Evolutionary conservation across 2,329 filamentous ascomycete genomes (phyloP), one percentile per base, ranked within the genome.

Genomic region (Claviceps cyperi): DNA sequence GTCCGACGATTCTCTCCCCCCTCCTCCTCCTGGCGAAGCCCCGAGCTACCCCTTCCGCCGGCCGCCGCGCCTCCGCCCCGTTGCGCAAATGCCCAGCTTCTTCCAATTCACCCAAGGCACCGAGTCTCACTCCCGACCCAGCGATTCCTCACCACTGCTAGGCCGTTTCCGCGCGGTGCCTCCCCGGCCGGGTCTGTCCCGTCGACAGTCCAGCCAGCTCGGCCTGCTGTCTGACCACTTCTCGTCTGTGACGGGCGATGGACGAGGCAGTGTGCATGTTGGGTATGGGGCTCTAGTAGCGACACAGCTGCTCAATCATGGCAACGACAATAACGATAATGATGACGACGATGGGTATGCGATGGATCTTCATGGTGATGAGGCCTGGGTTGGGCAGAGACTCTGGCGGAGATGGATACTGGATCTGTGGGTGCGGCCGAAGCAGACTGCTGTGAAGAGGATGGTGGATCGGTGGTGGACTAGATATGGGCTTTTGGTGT

Each of bases 81-180:
- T 48, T 43, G 50, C 37, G 17, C 47, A 44, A 46, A 82, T 83
- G 78, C 77, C 80, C 60, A 71, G 74, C 59, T 80, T 83, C 70
- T 83, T 84, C 67, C 72, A 75, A 62, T 84, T 84, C 66, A 80
- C 80, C 54, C 79, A 80, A 60, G 80, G 80, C 63, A 73, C 69
- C 59, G 80, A 83, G 66, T 74, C 77, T 54, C 73, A 70, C 58
- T 67, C 70, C 53, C 70, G 71, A 47, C 71, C 71, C 51, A 69
- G 68, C 57, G 75, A 81, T 58, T 68, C 76, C 41, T 77, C 79
- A 17, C 78, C 80, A 22, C 66, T 83, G 8, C 74, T 83, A 2
- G 80, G 80, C 54, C 77, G 80, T 39, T 84, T 80, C 65, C 77
- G 80, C 53, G 80, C 80, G 52, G 77, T 83, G 17, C 77, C 77